Base-by-base conservation (phyloP, 192 early-diverging fungal species). In the Lunasporangiospora selenospora region DNA sequence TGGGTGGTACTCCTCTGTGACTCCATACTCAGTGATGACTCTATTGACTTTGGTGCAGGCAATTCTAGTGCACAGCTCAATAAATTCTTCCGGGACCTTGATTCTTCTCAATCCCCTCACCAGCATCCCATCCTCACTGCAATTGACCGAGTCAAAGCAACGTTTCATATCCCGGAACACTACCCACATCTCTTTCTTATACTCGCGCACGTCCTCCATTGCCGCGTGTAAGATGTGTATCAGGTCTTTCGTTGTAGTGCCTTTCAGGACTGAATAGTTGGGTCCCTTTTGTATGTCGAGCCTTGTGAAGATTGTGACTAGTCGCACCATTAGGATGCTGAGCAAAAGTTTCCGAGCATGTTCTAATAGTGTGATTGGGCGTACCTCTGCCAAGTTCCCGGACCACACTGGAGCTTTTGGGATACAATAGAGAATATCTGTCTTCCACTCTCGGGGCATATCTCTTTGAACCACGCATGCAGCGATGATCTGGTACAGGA, bases 1-100 rank as follows among this genome's bases (percentile, higher is more conserved):
- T 2, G 65, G 56, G 6, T 45, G 26, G 27, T 58, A 67, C 2
- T 49, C 56, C 1, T 67, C 48, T 0, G 65, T 67, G n/a, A 47
- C 9, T 2, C 65, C 65, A 19, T 53, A 67, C 1, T 50, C 65
- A 6, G 65, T 67, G 21, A 67, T 58, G 10, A 67, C 42, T 23
- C 21, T 31, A 42, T 67, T 67, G 37, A 16, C 15, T 33, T 67
- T 67, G 6, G 48, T 48, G 19, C 15, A 11, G 1, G 63, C 53
- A 1, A 65, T 49, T 5, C 38, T 42, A 6, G 39, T 46, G 24
- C 63, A 56, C 1, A 65, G 47, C 3, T 23, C n/a, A 30, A 49
- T 57, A n/a, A 65, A 65, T 2, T 3, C 46, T 9, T 40, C 23
- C 6, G 63, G 63, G 11, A 57, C 47, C 26, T 46, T 54, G 29